Base-by-base conservation (phyloP, 768 basidiomycete species). In the Leccinum truebloodii region DNA sequence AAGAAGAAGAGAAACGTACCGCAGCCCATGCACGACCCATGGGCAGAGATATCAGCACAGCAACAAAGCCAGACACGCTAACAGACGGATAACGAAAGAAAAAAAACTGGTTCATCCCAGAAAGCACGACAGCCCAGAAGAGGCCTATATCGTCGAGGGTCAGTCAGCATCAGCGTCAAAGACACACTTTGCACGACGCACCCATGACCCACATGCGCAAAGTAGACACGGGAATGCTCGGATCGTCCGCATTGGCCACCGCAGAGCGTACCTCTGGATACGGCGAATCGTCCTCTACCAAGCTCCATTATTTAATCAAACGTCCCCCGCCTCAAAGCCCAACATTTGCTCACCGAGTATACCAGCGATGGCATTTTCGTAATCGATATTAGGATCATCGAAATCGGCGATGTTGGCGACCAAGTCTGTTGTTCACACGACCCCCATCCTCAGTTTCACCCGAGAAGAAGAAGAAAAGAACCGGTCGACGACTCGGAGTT, bases 251-350 rank as follows among this genome's bases (percentile, higher is more conserved):
- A 71, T 88, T 89, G 20, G 86, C 83, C 9, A 90, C 89, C 7
- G 89, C 88, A 8, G 87, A 85, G 50, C 89, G 84, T 13, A 91
- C 90, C 71, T 94, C 92, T 6, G 89, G 89, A 69, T 94, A 94
- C 4, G 92, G 92, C 3, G 90, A 92, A 70, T 93, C 92, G 64
- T 92, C 88, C 69, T 82, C 82, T 78, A 57, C 7, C 30, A 26
- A 26, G 5, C 26, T 1, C 26, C 26, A 26, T 26, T 26, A 26
- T 26, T 6, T 6, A 20, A 50, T 14, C 22, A 34, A 9, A 16
- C 13, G 28, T 37, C 13, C 30, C 3, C 9, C 12, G 1, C 3
- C 18, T n/a, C 18, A 32, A 4, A 26, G 8, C 3, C 26, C 28
- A 28, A 28, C 28, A 28, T 28, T 46, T 12, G 6, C 55, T 54